Base-by-base conservation (phyloP, 495 filamentous ascomycete species). In the Apiosordaria backusii region DNA sequence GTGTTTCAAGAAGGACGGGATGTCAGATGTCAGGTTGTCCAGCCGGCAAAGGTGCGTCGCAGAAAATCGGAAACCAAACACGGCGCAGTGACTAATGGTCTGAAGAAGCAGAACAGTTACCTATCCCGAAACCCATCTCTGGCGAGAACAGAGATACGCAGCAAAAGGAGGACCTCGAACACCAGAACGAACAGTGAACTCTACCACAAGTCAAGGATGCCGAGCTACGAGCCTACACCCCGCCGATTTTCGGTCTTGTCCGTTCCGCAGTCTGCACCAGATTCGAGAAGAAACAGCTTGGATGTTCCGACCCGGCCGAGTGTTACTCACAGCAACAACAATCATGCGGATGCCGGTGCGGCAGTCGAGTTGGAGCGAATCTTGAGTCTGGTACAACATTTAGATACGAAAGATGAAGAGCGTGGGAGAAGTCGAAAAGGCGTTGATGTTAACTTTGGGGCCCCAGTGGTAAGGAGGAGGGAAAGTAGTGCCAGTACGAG, bases 141-240 rank as follows among this genome's bases (percentile, higher is more conserved):
- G n/a, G n/a, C n/a, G n/a, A n/a, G n/a, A n/a, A n/a, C n/a, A n/a
- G n/a, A n/a, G n/a, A n/a, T n/a, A n/a, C n/a, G n/a, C n/a, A n/a
- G n/a, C n/a, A 57, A 57, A 22, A 16, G 9, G 3, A 13, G 9
- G 3, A 57, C 19, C 22, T 57, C 19, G 22, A 22, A 21, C 22
- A 10, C 23, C 55, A 22, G 16, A 3, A 57, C 9, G 22, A 23
- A 25, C 22, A 4, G n/a, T 23, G 15, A 21, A 22, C 19, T 23
- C 4, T 7, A 29, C 27, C 27, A 29, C 27, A 29, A 57, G 4
- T 3, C 55, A 16, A 57, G 22, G 4, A 73, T 73, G 71, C 71
- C 71, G 18, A 70, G 65, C 58, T 73, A 73, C 60, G 68, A 73
- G 57, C 71, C 71, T 15, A 70, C 66, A 0, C 71, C 71, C 1